Base-by-base conservation (phyloP, 2,329 filamentous ascomycete species). In the Alternaria gaisen region DNA sequence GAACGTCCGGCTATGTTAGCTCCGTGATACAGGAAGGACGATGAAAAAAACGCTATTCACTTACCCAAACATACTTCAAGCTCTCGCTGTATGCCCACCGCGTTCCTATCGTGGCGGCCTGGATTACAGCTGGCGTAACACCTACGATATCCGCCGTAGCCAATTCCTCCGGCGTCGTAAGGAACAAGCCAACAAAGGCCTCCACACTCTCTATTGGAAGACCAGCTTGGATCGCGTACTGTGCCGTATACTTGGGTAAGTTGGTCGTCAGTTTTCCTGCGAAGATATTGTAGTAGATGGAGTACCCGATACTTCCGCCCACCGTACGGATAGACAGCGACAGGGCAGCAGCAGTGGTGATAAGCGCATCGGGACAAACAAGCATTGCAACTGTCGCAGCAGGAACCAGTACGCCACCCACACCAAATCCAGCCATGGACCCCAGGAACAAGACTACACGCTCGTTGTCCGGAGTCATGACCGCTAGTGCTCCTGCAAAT, bases 301-400 rank as follows among this genome's bases (percentile, higher is more conserved):
- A 74, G 42, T 76, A 74, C 26, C 75, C 76, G n/a, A 79, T 75
- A 9, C 71, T 72, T 14, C 76, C 76, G n/a, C 74, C 76, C 26
- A 77, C 75, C 5, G 79, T 80, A 30, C 83, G 80, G 56, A 84
- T 82, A 20, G 79, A 81, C 11, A 82, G 81, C 30, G 83, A 79
- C 22, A 82, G 6, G 65, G 80, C 55, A 70, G 82, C 73, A 1
- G 72, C 73, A n/a, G 75, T 77, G 5, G 74, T 77, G 44, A 77
- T 77, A 6, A 76, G 66, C 4, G 71, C 64, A 51, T 77, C 75
- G 0, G 74, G 73, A 28, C 71, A 74, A 11, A 76, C 72, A 1
- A 76, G 70, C 72, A 75, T 76, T 26, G 75, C 75, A 3, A 77
- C 64, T 3, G 73, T 76, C 1, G 74, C 73, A 42, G 75, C 73